Evolutionary conservation across 495 filamentous ascomycete species (phyloP).

Genomic region (Penicillium robsamsonii): DNA sequence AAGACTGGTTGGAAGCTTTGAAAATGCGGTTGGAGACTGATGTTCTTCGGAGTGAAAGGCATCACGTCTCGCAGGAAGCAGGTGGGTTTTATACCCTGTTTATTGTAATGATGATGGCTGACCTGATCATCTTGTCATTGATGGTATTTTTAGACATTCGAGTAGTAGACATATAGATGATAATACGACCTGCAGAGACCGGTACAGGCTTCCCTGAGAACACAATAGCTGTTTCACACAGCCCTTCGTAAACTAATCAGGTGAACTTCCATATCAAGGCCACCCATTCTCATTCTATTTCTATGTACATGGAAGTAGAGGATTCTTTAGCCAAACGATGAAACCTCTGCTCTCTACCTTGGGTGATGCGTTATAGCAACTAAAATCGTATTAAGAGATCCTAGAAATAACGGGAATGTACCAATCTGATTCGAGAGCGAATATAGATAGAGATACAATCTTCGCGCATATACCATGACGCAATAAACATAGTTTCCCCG

Average conservation of each 20-base stretch:
- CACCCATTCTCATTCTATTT: background rate
- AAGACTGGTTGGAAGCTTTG: background rate
- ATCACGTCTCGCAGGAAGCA: background rate
- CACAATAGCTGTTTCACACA: background rate
- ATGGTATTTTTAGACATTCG: conserved; percentile 1
- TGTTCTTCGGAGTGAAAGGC: background rate
- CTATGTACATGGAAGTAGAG: background rate
- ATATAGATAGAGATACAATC: background rate
- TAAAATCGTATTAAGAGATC: background rate
- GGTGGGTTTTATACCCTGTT: background rate
- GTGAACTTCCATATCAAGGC: background rate
- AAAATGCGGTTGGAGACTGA: background rate
- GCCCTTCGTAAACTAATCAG: background rate
- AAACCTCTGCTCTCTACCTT: background rate
- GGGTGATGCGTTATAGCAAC: background rate
- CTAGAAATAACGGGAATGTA: background rate
- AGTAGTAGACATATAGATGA: background rate
- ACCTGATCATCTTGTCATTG: no score
- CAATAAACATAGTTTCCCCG: background rate
- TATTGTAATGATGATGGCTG: background rate
- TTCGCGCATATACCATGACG: background rate
- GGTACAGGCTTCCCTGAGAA: background rate
- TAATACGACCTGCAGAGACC: background rate
- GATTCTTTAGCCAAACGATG: background rate
- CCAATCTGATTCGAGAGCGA: background rate